Conservation (phyloP, 208 protist genomes). For the Acanthamoeba culbertsoni region DNA sequence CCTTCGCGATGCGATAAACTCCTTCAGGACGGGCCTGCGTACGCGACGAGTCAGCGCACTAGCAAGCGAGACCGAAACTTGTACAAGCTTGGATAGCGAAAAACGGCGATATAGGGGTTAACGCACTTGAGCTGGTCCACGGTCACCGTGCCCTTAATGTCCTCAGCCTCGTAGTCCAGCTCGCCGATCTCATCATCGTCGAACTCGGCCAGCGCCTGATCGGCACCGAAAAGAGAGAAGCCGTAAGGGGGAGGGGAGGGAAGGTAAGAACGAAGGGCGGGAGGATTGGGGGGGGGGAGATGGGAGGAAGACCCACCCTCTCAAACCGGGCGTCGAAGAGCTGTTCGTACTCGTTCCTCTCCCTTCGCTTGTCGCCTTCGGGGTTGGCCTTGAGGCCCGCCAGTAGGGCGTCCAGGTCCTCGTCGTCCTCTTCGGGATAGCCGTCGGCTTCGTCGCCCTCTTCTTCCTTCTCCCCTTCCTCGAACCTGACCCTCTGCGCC, state of each 20-base stretch:
- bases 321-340: conserved; percentile 49
- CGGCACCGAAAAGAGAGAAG: too few relatives aligned
- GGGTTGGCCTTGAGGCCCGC: not conserved
- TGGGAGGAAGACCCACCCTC: not conserved
- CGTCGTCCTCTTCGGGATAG: not conserved
- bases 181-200: conserved; percentile 47
- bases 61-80: not conserved
- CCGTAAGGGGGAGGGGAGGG: not conserved
- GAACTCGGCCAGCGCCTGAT: conserved; percentile 39
- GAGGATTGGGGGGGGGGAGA: not conserved
- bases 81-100: not conserved
- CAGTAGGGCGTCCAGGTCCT: not conserved
- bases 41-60: not conserved
- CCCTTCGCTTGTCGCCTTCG: not conserved
- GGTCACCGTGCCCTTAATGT: not conserved
- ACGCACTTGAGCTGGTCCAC: not conserved
- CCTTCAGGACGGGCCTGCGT: not conserved
- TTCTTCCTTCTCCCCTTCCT: not conserved
- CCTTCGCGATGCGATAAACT: not conserved
- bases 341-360: not conserved
- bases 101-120: not conserved
- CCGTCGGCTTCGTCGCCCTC: not conserved
- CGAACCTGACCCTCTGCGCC: not conserved
- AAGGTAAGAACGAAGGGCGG: not conserved
- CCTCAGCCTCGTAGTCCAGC: not conserved